These are phyloP conservation scores for Amanita pseudoporphyria DNA, from an alignment of 768 basidiomycete genomes.

Conservation along the genomic window DNA sequence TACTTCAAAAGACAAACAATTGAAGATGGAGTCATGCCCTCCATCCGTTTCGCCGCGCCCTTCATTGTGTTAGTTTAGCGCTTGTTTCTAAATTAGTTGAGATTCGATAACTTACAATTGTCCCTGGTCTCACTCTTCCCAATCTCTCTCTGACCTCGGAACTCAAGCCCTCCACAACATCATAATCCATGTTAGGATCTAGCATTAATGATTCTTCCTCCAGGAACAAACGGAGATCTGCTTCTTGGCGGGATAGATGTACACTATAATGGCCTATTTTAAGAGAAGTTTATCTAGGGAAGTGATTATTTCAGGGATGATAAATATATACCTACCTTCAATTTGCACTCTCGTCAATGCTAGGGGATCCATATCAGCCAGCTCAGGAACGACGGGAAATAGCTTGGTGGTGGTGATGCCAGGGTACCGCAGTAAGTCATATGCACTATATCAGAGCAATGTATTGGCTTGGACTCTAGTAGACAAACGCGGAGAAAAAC, in stretches of 20 bases:
- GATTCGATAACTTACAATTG: slow-evolving; percentile 40
- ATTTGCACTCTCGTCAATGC: slow-evolving; percentile 55
- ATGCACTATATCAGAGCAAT: slow-evolving; percentile 42
- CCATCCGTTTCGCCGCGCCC: slow-evolving; percentile 92
- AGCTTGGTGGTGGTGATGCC: slow-evolving; percentile 37
- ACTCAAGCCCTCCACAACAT: slow-evolving; percentile 55
- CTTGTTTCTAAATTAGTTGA: background rate
- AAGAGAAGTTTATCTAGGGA: background rate
- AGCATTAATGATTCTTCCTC: slow-evolving; percentile 67
- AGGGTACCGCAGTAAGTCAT: slow-evolving; percentile 59
- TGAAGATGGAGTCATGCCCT: slow-evolving; percentile 83
- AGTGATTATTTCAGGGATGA: background rate
- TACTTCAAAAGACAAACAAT: slow-evolving; percentile 61
- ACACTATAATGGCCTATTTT: slow-evolving; percentile 48
- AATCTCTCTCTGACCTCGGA: slow-evolving; percentile 67
- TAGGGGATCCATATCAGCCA: slow-evolving; percentile 38
- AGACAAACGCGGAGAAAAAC: slow-evolving; percentile 1
- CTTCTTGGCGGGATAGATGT: slow-evolving; percentile 61
- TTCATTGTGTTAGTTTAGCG: slow-evolving; percentile 17
- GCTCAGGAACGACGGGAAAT: slow-evolving; percentile 32
- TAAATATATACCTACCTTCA: slow-evolving; percentile 46
- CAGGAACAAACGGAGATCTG: slow-evolving; percentile 65
- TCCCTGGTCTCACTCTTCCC: slow-evolving; percentile 49
- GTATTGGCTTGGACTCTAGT: background rate
- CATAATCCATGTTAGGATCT: slow-evolving; percentile 65